Base-by-base conservation (phyloP, 495 filamentous ascomycete genomes). In the Cryomyces antarcticus region DNA sequence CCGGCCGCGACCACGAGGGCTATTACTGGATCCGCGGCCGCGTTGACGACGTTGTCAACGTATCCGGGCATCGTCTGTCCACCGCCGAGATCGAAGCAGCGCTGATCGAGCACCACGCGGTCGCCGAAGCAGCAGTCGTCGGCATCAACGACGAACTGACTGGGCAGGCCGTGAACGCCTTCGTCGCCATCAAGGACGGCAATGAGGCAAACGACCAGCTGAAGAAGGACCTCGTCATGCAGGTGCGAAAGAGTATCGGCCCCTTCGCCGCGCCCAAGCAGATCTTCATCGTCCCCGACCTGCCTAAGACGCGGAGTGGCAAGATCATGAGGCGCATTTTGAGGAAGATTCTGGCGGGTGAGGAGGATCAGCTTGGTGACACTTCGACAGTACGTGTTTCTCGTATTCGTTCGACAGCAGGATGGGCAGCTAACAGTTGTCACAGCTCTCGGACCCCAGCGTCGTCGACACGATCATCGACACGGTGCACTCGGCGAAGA, bases 1-100 rank as follows among this genome's bases (percentile, higher is more conserved):
- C 92, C 45, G 92, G 82, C 49, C 81, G 92, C 54, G 89, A 99
- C 59, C 83, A 94, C 62, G 92, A 99, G 50, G 89, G 89, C 41
- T 96, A 96, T 68, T 96, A 96, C 73, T 96, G 92, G 92, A 96
- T 99, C 62, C 86, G 92, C 45, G 92, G 89, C 39, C 84, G 89
- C 65, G 89, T 96, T 29, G 89, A 99, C 56, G 89, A 99, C 52
- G 89, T 96, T 44, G 88, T 99, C 56, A 99, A 96, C 58, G 89
- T 99, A 41, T 86, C 78, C 47, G 89, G 89, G 30, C 92, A 99
- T 58, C 77, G 89, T 59, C 69, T 99, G 37, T 95, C 88, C 9
- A 99, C 92, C 12, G 89, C 89, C 38, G 89, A 97, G 62, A 96
- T 97, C 48, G 89, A 97, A 63, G 89, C 89, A 30, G 89, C 89